phyloP scores from a whole-genome alignment of 495 filamentous ascomycete species.

The Tuber microsphaerosporum region DNA sequence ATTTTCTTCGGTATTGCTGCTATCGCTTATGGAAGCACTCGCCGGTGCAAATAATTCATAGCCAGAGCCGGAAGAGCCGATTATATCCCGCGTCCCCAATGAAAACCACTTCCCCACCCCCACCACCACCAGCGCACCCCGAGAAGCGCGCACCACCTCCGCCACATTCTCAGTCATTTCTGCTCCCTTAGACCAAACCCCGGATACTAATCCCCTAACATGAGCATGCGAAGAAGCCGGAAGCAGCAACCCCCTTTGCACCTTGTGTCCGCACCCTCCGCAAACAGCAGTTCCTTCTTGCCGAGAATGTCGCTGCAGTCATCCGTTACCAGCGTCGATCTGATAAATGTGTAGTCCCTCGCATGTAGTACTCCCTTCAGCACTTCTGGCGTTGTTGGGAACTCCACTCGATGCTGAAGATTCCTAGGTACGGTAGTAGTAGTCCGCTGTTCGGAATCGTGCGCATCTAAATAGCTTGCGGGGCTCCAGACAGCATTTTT shows the following conservation, averaged over 20 bases:
- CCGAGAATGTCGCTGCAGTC: constrained; percentile 55
- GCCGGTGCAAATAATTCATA: constrained; percentile 67
- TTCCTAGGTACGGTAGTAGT: constrained; percentile 46
- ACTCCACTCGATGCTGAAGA: constrained; percentile 61
- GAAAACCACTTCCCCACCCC: too few relatives aligned
- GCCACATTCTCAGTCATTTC: constrained; percentile 10
- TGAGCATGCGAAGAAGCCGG: constrained; percentile 76
- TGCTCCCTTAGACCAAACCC: constrained; percentile 65
- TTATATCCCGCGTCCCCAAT: too few relatives aligned
- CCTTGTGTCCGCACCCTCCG: constrained; percentile 80
- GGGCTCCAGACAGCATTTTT: constrained; percentile 4
- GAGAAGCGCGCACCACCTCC: constrained; percentile 33
- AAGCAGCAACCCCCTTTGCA: constrained; percentile 66
- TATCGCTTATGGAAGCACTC: constrained; percentile 44
- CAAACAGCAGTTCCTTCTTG: constrained; percentile 58
- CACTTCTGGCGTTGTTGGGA: constrained; percentile 59
- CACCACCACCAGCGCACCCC: background rate
- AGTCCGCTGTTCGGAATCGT: constrained; percentile 72
- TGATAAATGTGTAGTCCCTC: constrained; percentile 71
- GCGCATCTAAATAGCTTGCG: background rate
- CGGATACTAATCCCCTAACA: constrained; percentile 74
- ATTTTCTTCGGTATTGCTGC: constrained; percentile 11
- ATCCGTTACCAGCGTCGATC: constrained; percentile 54
- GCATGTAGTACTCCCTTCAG: constrained; percentile 56
- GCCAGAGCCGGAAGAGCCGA: too few relatives aligned